Percentiles rank a stretch among this genome's conserved stretches.
phyloP scores from a whole-genome alignment of 441 rosid species.

The Adansonia madagascariensis region DNA sequence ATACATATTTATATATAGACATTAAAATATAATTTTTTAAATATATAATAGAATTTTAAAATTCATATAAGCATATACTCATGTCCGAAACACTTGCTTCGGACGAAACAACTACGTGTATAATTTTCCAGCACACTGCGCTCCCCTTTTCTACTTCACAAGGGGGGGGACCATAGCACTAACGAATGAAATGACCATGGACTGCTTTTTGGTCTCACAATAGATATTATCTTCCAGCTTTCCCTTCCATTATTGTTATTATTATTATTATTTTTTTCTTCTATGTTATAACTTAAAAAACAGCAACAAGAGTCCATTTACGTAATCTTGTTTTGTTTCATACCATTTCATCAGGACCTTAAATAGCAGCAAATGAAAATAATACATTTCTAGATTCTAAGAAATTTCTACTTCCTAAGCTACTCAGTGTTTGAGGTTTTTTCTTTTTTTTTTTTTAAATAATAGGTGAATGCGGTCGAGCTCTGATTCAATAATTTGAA shows the following conservation, averaged over 20 bases:
- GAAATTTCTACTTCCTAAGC: background rate
- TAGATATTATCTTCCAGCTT: background rate
- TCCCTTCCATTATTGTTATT: background rate
- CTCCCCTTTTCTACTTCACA: background rate
- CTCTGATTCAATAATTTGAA: no score
- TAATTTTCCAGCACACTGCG: conserved; percentile 1
- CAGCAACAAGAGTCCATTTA: background rate
- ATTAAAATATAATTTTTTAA: no score
- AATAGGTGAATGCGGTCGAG: no score
- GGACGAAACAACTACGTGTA: background rate
- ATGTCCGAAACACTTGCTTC: no score
- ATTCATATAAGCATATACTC: no score
- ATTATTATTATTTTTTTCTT: background rate
- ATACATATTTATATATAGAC: no score
- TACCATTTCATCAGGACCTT: background rate
- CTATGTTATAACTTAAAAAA: background rate
- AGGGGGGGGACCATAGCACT: background rate
- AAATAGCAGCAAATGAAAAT: background rate
- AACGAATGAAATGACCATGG: background rate
- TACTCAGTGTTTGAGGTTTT: no score
- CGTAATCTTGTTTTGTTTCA: background rate
- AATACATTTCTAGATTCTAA: background rate
- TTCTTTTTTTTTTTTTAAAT: no score
- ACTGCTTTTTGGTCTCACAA: background rate
- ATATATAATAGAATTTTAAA: no score